Percentiles rank a stretch among this genome's conserved stretches.
Evolutionary conservation across 2,329 filamentous ascomycete genomes (phyloP).

Genomic region (Rutstroemia sp.): DNA sequence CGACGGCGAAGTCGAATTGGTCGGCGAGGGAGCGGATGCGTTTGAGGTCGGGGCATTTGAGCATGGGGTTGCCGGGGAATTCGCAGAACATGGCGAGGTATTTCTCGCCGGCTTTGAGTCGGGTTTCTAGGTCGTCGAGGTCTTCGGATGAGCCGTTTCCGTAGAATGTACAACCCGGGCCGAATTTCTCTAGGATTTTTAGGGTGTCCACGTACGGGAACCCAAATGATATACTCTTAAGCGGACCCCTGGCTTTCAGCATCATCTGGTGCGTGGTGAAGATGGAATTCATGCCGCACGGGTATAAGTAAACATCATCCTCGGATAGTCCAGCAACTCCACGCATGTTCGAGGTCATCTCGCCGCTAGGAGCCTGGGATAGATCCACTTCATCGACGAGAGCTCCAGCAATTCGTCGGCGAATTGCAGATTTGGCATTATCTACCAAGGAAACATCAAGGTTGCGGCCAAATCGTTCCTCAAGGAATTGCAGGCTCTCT

Average conservation of each 20-base stretch:
- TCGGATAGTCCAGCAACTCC: conserved; percentile 63
- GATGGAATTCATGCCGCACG: conserved; percentile 91
- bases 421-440: conserved; percentile 79
- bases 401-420: conserved; percentile 80
- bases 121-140: conserved; percentile 72
- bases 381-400: conserved; percentile 66
- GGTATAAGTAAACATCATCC: conserved; percentile 82
- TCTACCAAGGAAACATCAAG: conserved; percentile 71
- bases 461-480: conserved; percentile 91
- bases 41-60: conserved; percentile 74
- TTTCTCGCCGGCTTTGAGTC: conserved; percentile 63
- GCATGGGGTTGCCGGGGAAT: conserved; percentile 86
- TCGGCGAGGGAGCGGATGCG: conserved; percentile 78
- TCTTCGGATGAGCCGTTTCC: conserved; percentile 71
- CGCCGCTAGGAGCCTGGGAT: conserved; percentile 44
- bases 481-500: conserved; percentile 76
- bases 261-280: conserved; percentile 78
- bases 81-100: conserved; percentile 87
- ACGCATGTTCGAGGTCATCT: conserved; percentile 41
- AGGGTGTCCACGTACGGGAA: conserved; percentile 97
- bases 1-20: conserved; percentile 78
- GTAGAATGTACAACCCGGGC: conserved; percentile 82
- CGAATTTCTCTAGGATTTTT: conserved; percentile 92
- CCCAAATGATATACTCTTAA: conserved; percentile 85
- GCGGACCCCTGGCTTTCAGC: conserved; percentile 51